Evolutionary conservation across 768 basidiomycete genomes (phyloP).

Genomic region (Lyophyllum decastes): DNA sequence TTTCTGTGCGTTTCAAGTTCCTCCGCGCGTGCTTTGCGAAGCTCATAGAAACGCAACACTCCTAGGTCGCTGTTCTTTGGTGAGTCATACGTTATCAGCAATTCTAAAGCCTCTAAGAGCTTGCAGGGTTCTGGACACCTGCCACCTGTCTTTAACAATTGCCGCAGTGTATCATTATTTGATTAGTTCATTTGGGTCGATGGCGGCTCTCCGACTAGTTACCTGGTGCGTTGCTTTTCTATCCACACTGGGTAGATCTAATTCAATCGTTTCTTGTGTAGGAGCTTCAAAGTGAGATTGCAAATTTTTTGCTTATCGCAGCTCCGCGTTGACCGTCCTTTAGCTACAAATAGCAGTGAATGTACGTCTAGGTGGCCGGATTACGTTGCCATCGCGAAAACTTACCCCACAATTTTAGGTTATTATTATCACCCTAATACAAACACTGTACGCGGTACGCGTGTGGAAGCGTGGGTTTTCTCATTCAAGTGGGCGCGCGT

Average conservation of each 20-base stretch:
- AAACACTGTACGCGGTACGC: constrained; percentile 29
- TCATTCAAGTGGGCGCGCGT: not conserved
- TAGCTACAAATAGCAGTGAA: constrained; percentile 27
- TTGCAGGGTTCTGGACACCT: constrained; percentile 22
- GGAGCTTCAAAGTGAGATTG: constrained; percentile 24
- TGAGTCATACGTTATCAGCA: not conserved
- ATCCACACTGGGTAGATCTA: not conserved
- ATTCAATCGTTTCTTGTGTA: constrained; percentile 1
- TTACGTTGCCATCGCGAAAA: not conserved
- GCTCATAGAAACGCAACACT: not conserved
- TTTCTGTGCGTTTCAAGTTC: constrained; percentile 15
- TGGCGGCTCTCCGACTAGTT: constrained; percentile 10
- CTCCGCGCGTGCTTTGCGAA: not conserved
- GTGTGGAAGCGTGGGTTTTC: constrained; percentile 29
- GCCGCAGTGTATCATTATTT: constrained; percentile 30
- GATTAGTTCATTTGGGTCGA: constrained; percentile 23
- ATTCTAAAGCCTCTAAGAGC: not conserved
- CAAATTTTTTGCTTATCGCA: not conserved
- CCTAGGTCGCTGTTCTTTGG: constrained; percentile 24
- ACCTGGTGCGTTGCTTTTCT: constrained; percentile 9
- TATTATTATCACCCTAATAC: constrained; percentile 27
- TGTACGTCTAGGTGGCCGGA: constrained; percentile 10
- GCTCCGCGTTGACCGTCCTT: not conserved
- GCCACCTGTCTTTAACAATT: constrained; percentile 26
- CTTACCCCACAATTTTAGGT: constrained; percentile 14